Evolutionary conservation across 306 rosid genomes (phyloP), one percentile per base, ranked within the genome.

Genomic region (Ormosia semicastrata): DNA sequence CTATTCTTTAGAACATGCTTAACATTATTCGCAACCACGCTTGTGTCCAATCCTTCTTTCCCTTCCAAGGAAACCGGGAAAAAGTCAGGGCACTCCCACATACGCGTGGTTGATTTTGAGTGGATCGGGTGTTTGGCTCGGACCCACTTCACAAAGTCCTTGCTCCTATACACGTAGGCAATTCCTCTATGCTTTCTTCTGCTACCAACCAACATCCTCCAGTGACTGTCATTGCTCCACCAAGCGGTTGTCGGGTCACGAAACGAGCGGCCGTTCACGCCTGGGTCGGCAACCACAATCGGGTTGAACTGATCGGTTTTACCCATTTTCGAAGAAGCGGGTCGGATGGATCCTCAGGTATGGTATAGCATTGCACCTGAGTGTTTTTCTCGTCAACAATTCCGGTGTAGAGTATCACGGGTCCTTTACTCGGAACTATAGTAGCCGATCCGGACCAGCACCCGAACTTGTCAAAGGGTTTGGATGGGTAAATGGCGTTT

Each of bases 401-500:
- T 67, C 98, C 97, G 0, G 99, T 95, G 88, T 95, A 93, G 11
- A 90, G 83, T 11, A 95, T 95, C 0, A 93, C 17, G 39, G 97
- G 98, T 50, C 90, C 92, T 70, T 83, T 84, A 1, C 87, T 93
- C 0, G 96, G 94, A 11, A 93, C 68, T 1, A 93, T 0, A 0
- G 99, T 95, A 78, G 93, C 91, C 0, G 97, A 93, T 1, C 99
- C 98, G 0, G 99, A 95, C 99, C 99, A 95, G 30, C 96, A 90
- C 1, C 98, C 99, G 6, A 82, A 89, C 6, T 87, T 86, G 67
- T 95, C 99, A 13, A 89, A 93, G 1, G 97, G 88, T 77, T 92
- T 87, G 0, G 94, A 90, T 3, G 99, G 98, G 75, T 78, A 82
- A 2, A 93, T 32, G 0, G 96, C 95, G 0, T 57, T 89, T 3